A percentile compares a stretch with the other conserved stretches of the same genome.
Conservation (phyloP, 1,284 basidiomycete species). For the Rhodofomes roseus region DNA sequence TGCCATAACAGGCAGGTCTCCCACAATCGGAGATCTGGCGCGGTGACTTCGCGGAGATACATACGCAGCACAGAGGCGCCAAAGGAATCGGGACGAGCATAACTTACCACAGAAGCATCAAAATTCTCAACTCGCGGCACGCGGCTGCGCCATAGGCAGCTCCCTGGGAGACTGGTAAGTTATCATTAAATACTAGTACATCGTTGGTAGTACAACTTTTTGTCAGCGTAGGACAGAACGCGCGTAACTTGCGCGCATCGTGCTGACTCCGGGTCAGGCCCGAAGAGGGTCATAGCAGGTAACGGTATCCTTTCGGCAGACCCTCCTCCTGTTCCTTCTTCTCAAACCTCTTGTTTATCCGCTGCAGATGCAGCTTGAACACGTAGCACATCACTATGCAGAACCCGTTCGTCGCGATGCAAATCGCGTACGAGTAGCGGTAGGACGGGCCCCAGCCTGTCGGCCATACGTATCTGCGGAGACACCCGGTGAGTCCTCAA, state of each 20-base stretch:
- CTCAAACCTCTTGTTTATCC: constrained; percentile 33
- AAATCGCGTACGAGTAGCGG: constrained; percentile 44
- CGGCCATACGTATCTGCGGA: constrained; percentile 36
- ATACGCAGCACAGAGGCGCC: too few species aligned
- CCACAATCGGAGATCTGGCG: not conserved
- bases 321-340: constrained; percentile 28
- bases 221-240: too few species aligned
- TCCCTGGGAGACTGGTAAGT: too few species aligned
- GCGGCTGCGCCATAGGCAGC: too few species aligned
- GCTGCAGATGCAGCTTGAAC: constrained; percentile 39
- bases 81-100: too few species aligned
- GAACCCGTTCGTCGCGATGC: constrained; percentile 39
- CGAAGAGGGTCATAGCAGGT: not conserved
- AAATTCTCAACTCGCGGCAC: too few species aligned
- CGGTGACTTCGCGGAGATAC: too few species aligned
- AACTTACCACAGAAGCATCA: too few species aligned
- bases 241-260: not conserved
- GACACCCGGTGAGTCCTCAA: not conserved
- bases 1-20: not conserved
- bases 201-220: too few species aligned
- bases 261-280: too few species aligned
- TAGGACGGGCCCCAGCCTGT: constrained; percentile 39
- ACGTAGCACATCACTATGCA: constrained; percentile 45
- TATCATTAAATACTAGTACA: too few species aligned
- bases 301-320: constrained; percentile 9